These are phyloP conservation scores for Dendrobium huoshanense DNA, from an alignment of 106 monocot genomes.

Conservation along the genomic window DNA sequence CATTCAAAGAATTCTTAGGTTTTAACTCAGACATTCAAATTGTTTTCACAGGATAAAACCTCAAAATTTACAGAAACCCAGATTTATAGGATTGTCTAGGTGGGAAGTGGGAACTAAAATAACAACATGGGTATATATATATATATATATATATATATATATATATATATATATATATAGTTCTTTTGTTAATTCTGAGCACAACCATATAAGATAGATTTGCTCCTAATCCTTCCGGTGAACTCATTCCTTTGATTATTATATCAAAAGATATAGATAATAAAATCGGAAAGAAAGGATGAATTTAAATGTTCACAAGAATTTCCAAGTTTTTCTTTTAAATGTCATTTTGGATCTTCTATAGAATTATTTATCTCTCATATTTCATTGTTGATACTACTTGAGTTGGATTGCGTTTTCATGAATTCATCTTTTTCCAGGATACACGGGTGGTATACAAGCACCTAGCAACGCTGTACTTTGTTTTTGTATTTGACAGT, in stretches of 20 bases:
- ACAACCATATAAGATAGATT: not conserved
- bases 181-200: not conserved
- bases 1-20: not conserved
- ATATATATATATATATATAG: no score
- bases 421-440: slow-evolving; percentile 29
- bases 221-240: not conserved
- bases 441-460: slow-evolving; percentile 80
- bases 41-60: no score
- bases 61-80: no score
- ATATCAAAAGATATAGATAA: not conserved
- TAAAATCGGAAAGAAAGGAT: not conserved
- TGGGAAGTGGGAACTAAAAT: no score
- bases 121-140: no score
- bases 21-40: not conserved
- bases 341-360: not conserved
- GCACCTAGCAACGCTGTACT: slow-evolving; percentile 86
- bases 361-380: not conserved
- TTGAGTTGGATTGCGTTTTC: not conserved
- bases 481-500: slow-evolving; percentile 85
- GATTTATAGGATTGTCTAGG: no score
- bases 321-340: not conserved
- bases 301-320: not conserved
- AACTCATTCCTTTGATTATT: not conserved
- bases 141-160: no score
- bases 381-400: not conserved